Percentiles rank a stretch among this genome's conserved stretches.
phyloP scores from a whole-genome alignment of 441 rosid species.

The Erodium trifolium region DNA sequence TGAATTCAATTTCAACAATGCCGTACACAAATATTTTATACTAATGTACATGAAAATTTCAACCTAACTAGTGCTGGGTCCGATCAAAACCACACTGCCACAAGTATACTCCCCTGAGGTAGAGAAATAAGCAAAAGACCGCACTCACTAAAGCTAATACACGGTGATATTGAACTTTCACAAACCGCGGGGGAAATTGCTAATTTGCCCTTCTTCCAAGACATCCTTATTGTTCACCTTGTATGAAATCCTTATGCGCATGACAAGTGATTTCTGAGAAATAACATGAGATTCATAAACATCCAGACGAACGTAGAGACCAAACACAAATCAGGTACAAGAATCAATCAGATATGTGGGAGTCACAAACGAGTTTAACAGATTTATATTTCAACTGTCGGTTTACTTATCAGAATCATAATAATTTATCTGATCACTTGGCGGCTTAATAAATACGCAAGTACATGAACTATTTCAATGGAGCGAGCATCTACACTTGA shows the following conservation, averaged over 20 bases:
- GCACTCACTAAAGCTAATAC: background rate
- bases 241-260: constrained; percentile 89
- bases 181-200: constrained; percentile 70
- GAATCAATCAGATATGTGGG: constrained; percentile 1
- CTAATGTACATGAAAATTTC: constrained; percentile 36
- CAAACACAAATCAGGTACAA: background rate
- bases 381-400: too few species aligned
- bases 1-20: constrained; percentile 33
- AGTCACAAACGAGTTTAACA: background rate
- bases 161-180: constrained; percentile 22
- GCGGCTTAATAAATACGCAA: too few species aligned
- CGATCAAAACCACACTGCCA: constrained; percentile 22
- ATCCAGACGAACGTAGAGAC: too few species aligned
- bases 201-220: constrained; percentile 90
- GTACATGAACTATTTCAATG: too few species aligned
- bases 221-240: constrained; percentile 61
- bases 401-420: too few species aligned
- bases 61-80: too few species aligned
- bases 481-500: too few species aligned
- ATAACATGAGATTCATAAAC: constrained; percentile 15
- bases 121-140: background rate
- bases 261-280: constrained; percentile 81
- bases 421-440: too few species aligned
- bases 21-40: constrained; percentile 24
- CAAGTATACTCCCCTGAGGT: too few species aligned